Evolutionary conservation across 1,284 basidiomycete species (phyloP).

Genomic region (Melampsora americana): DNA sequence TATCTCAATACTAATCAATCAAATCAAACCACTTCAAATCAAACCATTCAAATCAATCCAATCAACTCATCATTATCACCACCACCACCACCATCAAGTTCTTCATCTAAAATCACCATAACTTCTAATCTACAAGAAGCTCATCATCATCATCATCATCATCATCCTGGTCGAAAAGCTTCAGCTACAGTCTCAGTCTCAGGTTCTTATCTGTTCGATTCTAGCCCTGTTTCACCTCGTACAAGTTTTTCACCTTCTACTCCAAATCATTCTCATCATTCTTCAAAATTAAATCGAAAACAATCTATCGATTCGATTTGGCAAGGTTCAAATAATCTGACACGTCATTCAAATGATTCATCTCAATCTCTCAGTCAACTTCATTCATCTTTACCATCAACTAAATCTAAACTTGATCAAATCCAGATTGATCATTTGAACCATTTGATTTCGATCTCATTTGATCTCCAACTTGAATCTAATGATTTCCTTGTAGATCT

Average conservation of each 20-base stretch:
- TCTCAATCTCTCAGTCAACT: neutral
- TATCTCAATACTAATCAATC: neutral
- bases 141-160: conserved; percentile 15
- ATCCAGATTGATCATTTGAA: too few relatives aligned
- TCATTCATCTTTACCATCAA: neutral
- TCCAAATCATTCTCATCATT: conserved; percentile 17
- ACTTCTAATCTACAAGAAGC: conserved; percentile 18
- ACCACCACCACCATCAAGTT: neutral
- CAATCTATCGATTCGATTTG: conserved; percentile 35
- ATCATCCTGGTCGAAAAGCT: conserved; percentile 23
- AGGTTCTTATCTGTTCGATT: neutral
- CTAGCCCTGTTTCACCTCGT: conserved; percentile 4
- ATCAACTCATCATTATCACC: neutral
- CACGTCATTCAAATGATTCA: conserved; percentile 3
- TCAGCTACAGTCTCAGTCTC: conserved; percentile 36
- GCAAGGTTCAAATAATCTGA: conserved; percentile 32
- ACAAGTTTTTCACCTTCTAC: conserved; percentile 5
- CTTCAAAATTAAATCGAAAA: neutral
- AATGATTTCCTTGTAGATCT: too few relatives aligned
- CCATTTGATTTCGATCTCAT: too few relatives aligned
- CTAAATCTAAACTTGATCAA: too few relatives aligned
- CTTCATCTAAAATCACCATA: conserved; percentile 3
- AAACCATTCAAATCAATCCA: neutral
- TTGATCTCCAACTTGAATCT: too few relatives aligned
- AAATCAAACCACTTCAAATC: conserved; percentile 23